phyloP scores from a whole-genome alignment of 257 asterid species.

The Solanum bulbocastanum region DNA sequence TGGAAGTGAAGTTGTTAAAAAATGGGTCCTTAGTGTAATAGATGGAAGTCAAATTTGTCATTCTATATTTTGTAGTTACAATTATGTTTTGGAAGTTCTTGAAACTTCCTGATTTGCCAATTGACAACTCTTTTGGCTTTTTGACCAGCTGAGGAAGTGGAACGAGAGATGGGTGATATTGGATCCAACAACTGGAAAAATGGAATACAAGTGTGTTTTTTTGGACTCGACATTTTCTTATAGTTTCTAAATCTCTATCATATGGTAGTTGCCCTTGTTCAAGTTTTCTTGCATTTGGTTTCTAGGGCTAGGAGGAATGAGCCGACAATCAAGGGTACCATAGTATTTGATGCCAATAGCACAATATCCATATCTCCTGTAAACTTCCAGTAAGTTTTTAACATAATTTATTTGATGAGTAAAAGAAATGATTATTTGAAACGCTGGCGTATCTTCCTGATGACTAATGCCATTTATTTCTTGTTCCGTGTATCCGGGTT shows the following conservation, averaged over 20 bases:
- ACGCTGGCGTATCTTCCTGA: neutral
- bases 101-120: neutral
- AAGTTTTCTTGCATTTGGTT: conserved; percentile 10
- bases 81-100: conserved; percentile 1
- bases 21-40: neutral
- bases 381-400: conserved; percentile 78
- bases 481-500: conserved; percentile 11
- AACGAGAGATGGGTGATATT: conserved; percentile 97
- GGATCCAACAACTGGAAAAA: conserved; percentile 97
- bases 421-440: neutral
- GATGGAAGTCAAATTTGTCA: neutral
- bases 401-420: neutral
- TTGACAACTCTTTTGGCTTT: conserved; percentile 7
- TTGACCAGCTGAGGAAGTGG: conserved; percentile 84
- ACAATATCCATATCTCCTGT: conserved; percentile 88
- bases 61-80: neutral
- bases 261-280: neutral
- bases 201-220: conserved; percentile 88
- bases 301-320: conserved; percentile 81
- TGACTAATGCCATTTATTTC: conserved; percentile 5
- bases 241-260: neutral
- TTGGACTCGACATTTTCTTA: neutral
- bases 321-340: conserved; percentile 78
- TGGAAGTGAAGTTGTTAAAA: neutral
- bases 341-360: conserved; percentile 84